Evolutionary conservation across 177 flowering plant genomes (phyloP), one percentile per base, ranked within the genome.

Genomic region (Telopea speciosissima): DNA sequence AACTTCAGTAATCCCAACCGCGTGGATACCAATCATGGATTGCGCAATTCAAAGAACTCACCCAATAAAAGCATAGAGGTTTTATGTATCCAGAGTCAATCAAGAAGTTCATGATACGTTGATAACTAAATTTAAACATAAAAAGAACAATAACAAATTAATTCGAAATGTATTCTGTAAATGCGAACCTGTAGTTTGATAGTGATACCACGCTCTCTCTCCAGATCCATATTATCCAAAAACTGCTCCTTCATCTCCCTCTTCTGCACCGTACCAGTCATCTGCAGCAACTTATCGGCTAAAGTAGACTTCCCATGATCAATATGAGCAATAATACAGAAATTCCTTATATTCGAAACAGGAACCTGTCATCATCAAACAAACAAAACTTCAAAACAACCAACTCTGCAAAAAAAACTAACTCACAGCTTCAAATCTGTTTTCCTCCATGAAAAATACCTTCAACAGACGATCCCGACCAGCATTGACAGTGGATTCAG

Each of bases 261-360:
- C 70, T 81, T 85, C 72, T 89, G 85, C 19, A 95, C 99, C 0
- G 99, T 95, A 24, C 99, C 99, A 24, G 99, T 92, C 78, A 85
- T 75, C 73, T 95, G 92, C 45, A 95, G 85, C 82, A 95, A 70
- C 60, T 95, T 92, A 79, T 95, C 99, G 0, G 99, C 99, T 73
- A 95, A 79, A 40, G 97, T 95, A 16, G 99, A 95, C 78, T 95
- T 95, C 45, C 99, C 99, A 84, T 92, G 97, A 73, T 95, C 99
- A 68, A 92, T 94, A 73, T 94, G 99, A 0, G 99, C 99, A 71
- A 95, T 95, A 23, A 95, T 95, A 77, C 85, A 79, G 80, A 95
- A 95, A 74, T 95, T 95, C 69, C 99, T 84, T 68, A 95, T 92
- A 78, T 90, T 87, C 25, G 90, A 80, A 58, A 83, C 78, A 1